Percentiles rank a stretch among this genome's conserved stretches.
Conservation (phyloP, 108 stramenopile species). For the Pseudonitzschia multiseries region DNA sequence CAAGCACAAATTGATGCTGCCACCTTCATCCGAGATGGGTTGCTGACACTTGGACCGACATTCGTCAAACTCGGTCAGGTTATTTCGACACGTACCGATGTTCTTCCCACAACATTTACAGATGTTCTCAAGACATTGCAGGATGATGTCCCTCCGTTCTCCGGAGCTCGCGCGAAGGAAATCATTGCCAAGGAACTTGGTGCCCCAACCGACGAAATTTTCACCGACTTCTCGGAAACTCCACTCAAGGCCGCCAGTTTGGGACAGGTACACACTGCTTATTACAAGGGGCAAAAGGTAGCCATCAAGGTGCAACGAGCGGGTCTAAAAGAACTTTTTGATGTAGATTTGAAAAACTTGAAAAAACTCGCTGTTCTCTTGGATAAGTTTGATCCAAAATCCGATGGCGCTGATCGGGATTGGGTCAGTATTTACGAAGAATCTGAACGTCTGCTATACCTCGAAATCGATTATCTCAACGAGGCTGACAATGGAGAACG, state of each 20-base stretch:
- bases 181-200: conserved; percentile 88
- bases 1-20: conserved; percentile 74
- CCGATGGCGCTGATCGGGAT: conserved; percentile 90
- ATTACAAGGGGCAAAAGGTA: conserved; percentile 86
- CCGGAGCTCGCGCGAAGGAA: conserved; percentile 78
- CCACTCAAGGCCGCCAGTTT: conserved; percentile 91
- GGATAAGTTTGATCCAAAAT: conserved; percentile 95
- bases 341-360: conserved; percentile 94
- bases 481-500: conserved; percentile 89
- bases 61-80: conserved; percentile 92
- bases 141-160: conserved; percentile 95
- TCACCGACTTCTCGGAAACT: conserved; percentile 75
- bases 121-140: conserved; percentile 89
- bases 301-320: conserved; percentile 94
- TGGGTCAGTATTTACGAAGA: conserved; percentile 95
- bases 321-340: conserved; percentile 91
- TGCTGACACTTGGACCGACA: conserved; percentile 89
- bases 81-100: conserved; percentile 81
- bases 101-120: conserved; percentile 85
- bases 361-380: conserved; percentile 83
- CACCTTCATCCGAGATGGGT: conserved; percentile 80
- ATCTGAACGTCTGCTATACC: conserved; percentile 81
- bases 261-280: conserved; percentile 93
- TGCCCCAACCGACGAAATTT: conserved; percentile 70
- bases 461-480: conserved; percentile 94